Percentiles rank a stretch among this genome's conserved stretches.
Evolutionary conservation across 371 early-diverging fungal genomes (phyloP).

Genomic region (Mucor irregularis): DNA sequence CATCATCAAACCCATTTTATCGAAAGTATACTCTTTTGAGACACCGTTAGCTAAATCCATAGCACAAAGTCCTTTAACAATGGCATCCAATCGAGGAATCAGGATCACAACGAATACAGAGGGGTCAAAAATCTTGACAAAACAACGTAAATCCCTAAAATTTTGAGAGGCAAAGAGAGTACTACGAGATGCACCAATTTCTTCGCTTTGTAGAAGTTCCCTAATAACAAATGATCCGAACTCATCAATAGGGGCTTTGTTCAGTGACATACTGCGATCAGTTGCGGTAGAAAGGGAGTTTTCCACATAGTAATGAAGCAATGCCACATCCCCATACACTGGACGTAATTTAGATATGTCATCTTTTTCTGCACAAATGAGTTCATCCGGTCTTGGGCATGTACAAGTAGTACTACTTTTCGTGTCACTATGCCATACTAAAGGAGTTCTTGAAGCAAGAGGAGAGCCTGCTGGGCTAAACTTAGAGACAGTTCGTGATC

Average conservation of each 20-base stretch:
- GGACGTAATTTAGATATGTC: conserved; percentile 25
- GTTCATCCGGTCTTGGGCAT: conserved; percentile 31
- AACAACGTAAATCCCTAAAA: conserved; percentile 60
- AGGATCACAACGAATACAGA: conserved; percentile 61
- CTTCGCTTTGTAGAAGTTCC: conserved; percentile 21
- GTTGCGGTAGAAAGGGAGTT: conserved; percentile 47
- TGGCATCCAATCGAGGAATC: conserved; percentile 55
- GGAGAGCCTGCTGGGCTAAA: conserved; percentile 27
- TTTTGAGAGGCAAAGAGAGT: conserved; percentile 24
- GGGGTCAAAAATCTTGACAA: conserved; percentile 65
- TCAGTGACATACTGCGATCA: conserved; percentile 52
- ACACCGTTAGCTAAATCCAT: not conserved
- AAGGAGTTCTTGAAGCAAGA: conserved; percentile 2
- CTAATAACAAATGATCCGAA: conserved; percentile 33
- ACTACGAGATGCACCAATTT: conserved; percentile 19
- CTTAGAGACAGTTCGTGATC: conserved; percentile 20
- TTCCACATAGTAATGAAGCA: conserved; percentile 60
- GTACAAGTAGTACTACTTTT: conserved; percentile 15
- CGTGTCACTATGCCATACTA: conserved; percentile 23
- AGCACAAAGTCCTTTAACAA: conserved; percentile 38
- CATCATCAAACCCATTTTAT: conserved; percentile 34
- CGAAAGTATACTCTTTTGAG: not conserved
- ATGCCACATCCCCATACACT: conserved; percentile 38
- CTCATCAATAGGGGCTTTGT: conserved; percentile 36
- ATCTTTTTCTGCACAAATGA: conserved; percentile 29